Conservation (phyloP, 345 rosid species). For the Dipteronia sinensis region DNA sequence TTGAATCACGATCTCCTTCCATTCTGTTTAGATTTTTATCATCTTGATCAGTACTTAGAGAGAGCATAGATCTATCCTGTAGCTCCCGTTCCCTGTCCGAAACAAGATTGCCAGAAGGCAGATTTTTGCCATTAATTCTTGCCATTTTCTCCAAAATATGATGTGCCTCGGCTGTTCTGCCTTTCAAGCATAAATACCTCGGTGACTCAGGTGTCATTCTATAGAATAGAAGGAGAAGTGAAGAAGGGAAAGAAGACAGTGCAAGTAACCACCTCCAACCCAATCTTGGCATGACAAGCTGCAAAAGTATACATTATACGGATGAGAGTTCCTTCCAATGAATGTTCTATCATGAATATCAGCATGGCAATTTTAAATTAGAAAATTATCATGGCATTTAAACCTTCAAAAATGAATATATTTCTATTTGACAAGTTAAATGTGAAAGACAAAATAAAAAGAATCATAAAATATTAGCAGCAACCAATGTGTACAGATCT, state of each 20-base stretch:
- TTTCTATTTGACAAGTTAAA: slow-evolving; percentile 8
- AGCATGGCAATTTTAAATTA: not conserved
- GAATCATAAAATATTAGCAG: not conserved
- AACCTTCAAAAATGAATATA: not conserved
- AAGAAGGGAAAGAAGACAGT: slow-evolving; percentile 73
- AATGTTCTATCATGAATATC: slow-evolving; percentile 1
- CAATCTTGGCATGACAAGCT: slow-evolving; percentile 81
- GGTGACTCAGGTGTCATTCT: slow-evolving; percentile 77
- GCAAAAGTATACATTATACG: slow-evolving; percentile 27
- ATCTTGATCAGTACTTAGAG: slow-evolving; percentile 22
- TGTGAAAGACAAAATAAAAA: not conserved
- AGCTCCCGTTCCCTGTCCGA: slow-evolving; percentile 58
- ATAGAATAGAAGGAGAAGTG: slow-evolving; percentile 77
- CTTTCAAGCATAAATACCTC: slow-evolving; percentile 75
- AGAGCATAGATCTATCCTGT: slow-evolving; percentile 48
- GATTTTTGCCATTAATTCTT: slow-evolving; percentile 45
- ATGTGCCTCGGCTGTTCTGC: slow-evolving; percentile 63
- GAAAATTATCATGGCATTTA: not conserved
- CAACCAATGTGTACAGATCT: not conserved
- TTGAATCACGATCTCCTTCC: not conserved
- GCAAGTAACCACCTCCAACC: slow-evolving; percentile 97
- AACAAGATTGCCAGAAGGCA: slow-evolving; percentile 73
- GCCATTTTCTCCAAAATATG: slow-evolving; percentile 66
- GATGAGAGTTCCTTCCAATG: slow-evolving; percentile 7
- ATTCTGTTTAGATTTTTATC: not conserved